Evolutionary conservation across 2,329 filamentous ascomycete genomes (phyloP).

Genomic region (Catunica adiposa): DNA sequence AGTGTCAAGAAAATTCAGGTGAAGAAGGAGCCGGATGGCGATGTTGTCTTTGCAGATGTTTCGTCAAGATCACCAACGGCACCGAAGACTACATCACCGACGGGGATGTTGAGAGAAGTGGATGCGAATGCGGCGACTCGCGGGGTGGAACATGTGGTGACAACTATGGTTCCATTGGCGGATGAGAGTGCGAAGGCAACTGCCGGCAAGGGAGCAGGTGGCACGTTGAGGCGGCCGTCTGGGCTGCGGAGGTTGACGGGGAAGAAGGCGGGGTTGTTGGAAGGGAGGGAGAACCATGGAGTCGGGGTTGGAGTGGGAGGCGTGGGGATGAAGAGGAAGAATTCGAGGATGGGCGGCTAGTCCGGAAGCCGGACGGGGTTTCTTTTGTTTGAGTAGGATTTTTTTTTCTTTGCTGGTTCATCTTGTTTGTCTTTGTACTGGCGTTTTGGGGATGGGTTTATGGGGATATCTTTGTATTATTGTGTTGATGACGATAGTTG

Average conservation of each 20-base stretch:
- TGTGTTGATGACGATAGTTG: not conserved
- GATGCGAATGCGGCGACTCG: slow-evolving; percentile 32
- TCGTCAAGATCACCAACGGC: slow-evolving; percentile 9
- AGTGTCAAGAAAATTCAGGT: slow-evolving; percentile 15
- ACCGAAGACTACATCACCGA: not conserved
- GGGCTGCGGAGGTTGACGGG: slow-evolving; percentile 4
- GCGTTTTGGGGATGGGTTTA: not conserved
- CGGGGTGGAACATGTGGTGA: slow-evolving; percentile 8
- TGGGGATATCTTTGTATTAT: slow-evolving; percentile 2
- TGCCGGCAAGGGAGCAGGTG: not conserved
- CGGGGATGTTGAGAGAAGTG: slow-evolving; percentile 35
- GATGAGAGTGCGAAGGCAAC: not conserved
- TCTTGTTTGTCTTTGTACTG: no score
- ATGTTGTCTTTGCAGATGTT: slow-evolving; percentile 28
- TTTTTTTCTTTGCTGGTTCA: no score
- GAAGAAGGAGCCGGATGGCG: slow-evolving; percentile 18
- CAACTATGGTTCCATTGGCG: slow-evolving; percentile 10
- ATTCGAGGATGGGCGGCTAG: not conserved
- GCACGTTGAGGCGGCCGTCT: not conserved
- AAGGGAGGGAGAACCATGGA: slow-evolving; percentile 12
- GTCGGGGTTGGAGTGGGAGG: not conserved
- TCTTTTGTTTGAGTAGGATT: not conserved
- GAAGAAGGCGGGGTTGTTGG: slow-evolving; percentile 10
- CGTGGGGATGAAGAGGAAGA: not conserved
- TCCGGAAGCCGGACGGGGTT: not conserved